phyloP scores from a whole-genome alignment of 108 stramenopile species.

The Cyclotella sp. region DNA sequence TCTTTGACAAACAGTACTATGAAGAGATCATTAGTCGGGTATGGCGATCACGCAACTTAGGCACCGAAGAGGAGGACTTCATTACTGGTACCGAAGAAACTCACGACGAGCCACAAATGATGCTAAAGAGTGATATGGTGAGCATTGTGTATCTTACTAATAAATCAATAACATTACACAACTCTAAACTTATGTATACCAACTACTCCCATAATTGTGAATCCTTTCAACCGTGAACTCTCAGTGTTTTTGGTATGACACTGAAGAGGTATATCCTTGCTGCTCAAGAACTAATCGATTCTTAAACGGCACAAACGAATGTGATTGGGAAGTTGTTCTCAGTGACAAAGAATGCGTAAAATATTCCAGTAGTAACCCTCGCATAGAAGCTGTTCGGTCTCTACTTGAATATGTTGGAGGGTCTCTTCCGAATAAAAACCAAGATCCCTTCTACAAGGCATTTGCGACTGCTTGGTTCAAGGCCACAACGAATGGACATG shows the following conservation, averaged over 20 bases:
- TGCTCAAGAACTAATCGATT: constrained; percentile 26
- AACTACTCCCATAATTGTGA: background rate
- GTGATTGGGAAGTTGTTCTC: constrained; percentile 5
- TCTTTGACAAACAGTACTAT: constrained; percentile 35
- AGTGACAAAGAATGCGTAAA: constrained; percentile 14
- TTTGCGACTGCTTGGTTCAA: constrained; percentile 31
- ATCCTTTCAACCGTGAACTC: constrained; percentile 2
- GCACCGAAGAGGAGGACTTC: constrained; percentile 29
- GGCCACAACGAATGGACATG: constrained; percentile 23
- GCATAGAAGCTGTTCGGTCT: constrained; percentile 23
- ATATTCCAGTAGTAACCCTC: background rate
- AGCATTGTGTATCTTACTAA: too few relatives aligned
- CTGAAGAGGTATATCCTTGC: constrained; percentile 7
- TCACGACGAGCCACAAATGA: constrained; percentile 19
- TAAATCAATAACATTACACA: constrained; percentile 7
- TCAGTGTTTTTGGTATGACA: constrained; percentile 12
- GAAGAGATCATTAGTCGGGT: constrained; percentile 19
- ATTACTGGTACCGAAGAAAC: constrained; percentile 5
- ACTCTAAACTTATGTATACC: background rate
- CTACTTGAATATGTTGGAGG: constrained; percentile 35
- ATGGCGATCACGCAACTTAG: constrained; percentile 29
- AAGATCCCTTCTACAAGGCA: constrained; percentile 24
- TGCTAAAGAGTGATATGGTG: constrained; percentile 55
- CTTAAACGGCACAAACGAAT: constrained; percentile 14
- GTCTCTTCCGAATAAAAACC: constrained; percentile 26